Base-by-base conservation (phyloP, 2,329 filamentous ascomycete species). In the Phymatotrichopsis omnivora region DNA sequence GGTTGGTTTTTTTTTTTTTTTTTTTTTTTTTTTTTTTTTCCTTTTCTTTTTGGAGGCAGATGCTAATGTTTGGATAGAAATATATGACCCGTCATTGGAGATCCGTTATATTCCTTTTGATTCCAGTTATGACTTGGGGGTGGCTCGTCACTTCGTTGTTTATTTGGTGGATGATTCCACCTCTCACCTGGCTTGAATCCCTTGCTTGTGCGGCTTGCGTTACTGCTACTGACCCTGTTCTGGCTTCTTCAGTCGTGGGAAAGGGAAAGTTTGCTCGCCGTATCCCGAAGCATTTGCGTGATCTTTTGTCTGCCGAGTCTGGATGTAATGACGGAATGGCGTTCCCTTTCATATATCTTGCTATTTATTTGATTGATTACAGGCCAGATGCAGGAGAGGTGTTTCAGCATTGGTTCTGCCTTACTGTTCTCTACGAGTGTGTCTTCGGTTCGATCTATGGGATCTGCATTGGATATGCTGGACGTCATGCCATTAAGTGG, bases 301-400 rank as follows among this genome's bases (percentile, higher is more conserved):
- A 98, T 66, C 63, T 98, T 40, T 71, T 98, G 10, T 98, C 91
- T 4, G 87, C 87, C 45, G 91, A 98, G 66, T 98, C 91, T 6
- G 91, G 91, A 23, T 98, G 91, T 68, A 98, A 98, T 72, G 91
- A 98, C 63, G 91, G 91, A 66, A 98, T 98, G 91, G 91, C 91
- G 1, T 98, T 98, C 61, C 91, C 91, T 0, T 98, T 98, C 64
- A 76, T 98, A 59, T 98, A 98, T 62, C 72, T 98, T 23, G 80
- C 84, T 1, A 69, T 95, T 23, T 96, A 95, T 64, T 74, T 96
- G 35, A 84, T 96, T 55, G 77, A 82, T 55, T 94, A 89, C 62
- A 71, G 80, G 52, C 77, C 76, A 22, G 64, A 82, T 56, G 76
- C 82, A 4, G 65, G 67, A 35, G 65, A 82, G 42, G 83, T 93